Evolutionary conservation across 1,139 yeast genomes (phyloP), one percentile per base, ranked within the genome.

Genomic region (Diutina neorugosa): DNA sequence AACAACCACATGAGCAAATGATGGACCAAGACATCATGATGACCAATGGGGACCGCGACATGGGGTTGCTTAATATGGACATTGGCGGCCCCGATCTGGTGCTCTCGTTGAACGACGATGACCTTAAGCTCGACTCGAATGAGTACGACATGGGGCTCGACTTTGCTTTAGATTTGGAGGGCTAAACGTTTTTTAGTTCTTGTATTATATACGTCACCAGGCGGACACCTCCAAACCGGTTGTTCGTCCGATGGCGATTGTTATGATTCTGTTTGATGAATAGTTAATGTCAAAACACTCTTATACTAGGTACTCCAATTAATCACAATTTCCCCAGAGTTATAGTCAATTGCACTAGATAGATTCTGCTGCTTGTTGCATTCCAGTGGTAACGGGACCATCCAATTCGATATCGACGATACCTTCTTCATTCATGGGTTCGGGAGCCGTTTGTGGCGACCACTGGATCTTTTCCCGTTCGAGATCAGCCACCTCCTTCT

Each of bases 401-500:
- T 16, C 43, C 21, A 40, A 40, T 2, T 16, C 16, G 11, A 40
- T 16, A 2, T 18, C 43, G 20, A 16, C 20, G 2, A 40, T 40
- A 1, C 14, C 46, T 8, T 46, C 50, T 16, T 46, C 50, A 16
- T 27, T 34, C 21, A 46, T 27, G 5, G 23, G 11, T 18, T 46
- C n/a, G 1, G 50, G 50, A 4, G 21, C 9, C 4, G 41, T 25
- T 18, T 27, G 37, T 5, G 50, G 50, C 20, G 41, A 27, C 40
- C 40, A 46, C 31, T 16, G 40, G 40, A 46, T 25, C 23, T 18
- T n/a, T 34, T 62, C 65, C 54, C 69, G 66, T 62, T 81, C 85
- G 57, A 84, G 66, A 31, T 73, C 76, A 14, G 72, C 76, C 27
- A 93, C 80, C 63, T 91, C 96, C 23, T 68, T 67, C 64, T 83